phyloP scores from a whole-genome alignment of 176 grass and related monocot species.

The Areca catechu region DNA sequence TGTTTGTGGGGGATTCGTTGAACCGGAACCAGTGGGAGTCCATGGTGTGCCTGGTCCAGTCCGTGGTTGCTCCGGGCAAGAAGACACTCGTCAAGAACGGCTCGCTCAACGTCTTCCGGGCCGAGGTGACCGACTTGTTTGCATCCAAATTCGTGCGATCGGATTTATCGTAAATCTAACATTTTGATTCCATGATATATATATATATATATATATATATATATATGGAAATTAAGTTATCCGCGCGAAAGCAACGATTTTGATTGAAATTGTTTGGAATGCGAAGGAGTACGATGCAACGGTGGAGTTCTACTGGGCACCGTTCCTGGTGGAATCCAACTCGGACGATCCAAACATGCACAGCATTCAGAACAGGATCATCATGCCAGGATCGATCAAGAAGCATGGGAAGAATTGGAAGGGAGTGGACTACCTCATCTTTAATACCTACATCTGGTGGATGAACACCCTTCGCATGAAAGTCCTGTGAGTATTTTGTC shows the following conservation, averaged over 20 bases:
- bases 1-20: conserved; percentile 73
- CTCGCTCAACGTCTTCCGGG: conserved; percentile 53
- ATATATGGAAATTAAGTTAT: too few relatives aligned
- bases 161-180: too few relatives aligned
- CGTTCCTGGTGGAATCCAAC: conserved; percentile 84
- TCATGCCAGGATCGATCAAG: conserved; percentile 39
- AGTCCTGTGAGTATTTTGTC: conserved; percentile 27
- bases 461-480: conserved; percentile 57
- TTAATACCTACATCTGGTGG: conserved; percentile 82
- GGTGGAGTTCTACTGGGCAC: conserved; percentile 89
- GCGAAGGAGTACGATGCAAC: conserved; percentile 53
- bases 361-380: conserved; percentile 43
- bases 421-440: conserved; percentile 46
- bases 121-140: conserved; percentile 22
- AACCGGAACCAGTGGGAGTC: conserved; percentile 83
- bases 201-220: too few relatives aligned
- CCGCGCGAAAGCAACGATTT: too few relatives aligned
- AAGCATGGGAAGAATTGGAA: conserved; percentile 55
- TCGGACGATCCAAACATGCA: conserved; percentile 58
- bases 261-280: too few relatives aligned
- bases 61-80: conserved; percentile 36
- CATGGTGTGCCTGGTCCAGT: conserved; percentile 69
- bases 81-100: conserved; percentile 64
- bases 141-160: too few relatives aligned
- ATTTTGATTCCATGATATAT: too few relatives aligned